phyloP scores from a whole-genome alignment of 768 basidiomycete species.

The Leccinellum luteum region DNA sequence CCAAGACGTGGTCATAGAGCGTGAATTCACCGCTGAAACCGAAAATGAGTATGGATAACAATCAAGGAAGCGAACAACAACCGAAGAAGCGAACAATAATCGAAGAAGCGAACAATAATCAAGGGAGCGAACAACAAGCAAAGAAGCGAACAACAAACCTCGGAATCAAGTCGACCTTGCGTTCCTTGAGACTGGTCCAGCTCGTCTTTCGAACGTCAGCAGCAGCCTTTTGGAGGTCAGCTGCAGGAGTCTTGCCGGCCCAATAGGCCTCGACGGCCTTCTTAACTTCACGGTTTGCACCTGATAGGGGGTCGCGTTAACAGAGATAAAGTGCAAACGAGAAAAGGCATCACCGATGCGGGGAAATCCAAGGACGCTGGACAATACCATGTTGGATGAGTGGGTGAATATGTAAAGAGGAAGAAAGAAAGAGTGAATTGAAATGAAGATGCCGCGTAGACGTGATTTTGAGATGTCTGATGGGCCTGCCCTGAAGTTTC shows the following conservation, averaged over 20 bases:
- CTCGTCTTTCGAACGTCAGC: constrained; percentile 84
- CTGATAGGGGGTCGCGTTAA: constrained; percentile 36
- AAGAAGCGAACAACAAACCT: constrained; percentile 53
- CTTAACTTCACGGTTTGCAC: constrained; percentile 93
- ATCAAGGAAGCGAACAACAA: constrained; percentile 20
- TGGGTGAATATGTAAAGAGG: constrained; percentile 8
- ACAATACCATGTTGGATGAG: constrained; percentile 58
- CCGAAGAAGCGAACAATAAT: no score
- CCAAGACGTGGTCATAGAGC: constrained; percentile 97
- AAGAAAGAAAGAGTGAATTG: constrained; percentile 15
- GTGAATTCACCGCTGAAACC: constrained; percentile 94
- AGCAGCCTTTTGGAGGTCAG: constrained; percentile 84
- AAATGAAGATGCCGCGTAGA: not conserved
- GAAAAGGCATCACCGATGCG: constrained; percentile 55
- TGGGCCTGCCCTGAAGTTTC: constrained; percentile 35
- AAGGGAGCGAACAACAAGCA: constrained; percentile 6
- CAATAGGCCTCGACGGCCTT: constrained; percentile 99
- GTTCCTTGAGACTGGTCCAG: constrained; percentile 83
- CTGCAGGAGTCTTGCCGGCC: constrained; percentile 86
- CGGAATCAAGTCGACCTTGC: constrained; percentile 87
- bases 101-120: constrained; percentile 6
- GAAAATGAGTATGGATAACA: constrained; percentile 13
- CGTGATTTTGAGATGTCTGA: constrained; percentile 29
- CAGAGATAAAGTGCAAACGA: not conserved
- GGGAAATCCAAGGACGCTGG: constrained; percentile 90